These are phyloP conservation scores for Kurtzmaniella natalensis DNA, from an alignment of 1,139 yeast genomes.

Conservation along the genomic window DNA sequence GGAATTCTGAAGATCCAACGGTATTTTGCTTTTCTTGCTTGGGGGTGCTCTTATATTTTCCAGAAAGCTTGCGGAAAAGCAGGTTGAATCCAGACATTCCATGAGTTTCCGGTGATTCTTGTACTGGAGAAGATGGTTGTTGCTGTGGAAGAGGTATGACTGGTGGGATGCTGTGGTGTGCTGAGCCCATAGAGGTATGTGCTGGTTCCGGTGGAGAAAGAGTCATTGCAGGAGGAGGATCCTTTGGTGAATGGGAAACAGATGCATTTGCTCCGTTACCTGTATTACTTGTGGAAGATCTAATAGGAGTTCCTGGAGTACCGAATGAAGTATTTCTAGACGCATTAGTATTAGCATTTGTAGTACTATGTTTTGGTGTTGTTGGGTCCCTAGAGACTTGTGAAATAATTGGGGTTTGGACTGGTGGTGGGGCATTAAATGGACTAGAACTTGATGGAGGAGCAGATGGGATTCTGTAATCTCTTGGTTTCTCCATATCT, in stretches of 20 bases:
- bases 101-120: conserved; percentile 29
- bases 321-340: conserved; percentile 8
- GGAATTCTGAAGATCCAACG: conserved; percentile 6
- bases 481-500: not conserved
- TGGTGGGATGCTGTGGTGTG: conserved; percentile 14
- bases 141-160: conserved; percentile 24
- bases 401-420: conserved; percentile 3
- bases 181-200: conserved; percentile 44
- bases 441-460: conserved; percentile 1
- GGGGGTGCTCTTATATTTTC: conserved; percentile 19
- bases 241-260: conserved; percentile 11
- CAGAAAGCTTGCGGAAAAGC: conserved; percentile 35
- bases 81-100: conserved; percentile 30
- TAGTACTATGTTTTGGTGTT: conserved; percentile 12
- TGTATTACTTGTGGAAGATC: not conserved
- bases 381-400: conserved; percentile 4
- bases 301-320: not conserved
- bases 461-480: not conserved
- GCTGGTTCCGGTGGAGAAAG: conserved; percentile 59
- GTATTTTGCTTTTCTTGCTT: conserved; percentile 11
- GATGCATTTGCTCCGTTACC: conserved; percentile 8
- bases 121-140: conserved; percentile 29
- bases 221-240: conserved; percentile 18
- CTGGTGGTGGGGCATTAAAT: conserved; percentile 12
- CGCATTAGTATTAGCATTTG: conserved; percentile 8